Base-by-base conservation (phyloP, 768 basidiomycete genomes). In the Mycena pura region DNA sequence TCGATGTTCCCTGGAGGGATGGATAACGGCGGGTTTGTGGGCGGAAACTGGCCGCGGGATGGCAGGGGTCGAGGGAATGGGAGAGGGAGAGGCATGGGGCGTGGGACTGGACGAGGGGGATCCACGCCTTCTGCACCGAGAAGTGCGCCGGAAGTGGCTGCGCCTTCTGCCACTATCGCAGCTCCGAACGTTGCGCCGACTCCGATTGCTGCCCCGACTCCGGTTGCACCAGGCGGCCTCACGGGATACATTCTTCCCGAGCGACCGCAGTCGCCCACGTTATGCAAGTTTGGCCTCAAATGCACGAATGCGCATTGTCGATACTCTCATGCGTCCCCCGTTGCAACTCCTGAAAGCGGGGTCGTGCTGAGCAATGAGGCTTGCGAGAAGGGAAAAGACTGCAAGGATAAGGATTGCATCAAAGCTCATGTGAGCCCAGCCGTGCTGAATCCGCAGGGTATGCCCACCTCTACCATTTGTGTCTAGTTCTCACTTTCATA, bases 271-370 rank as follows among this genome's bases (percentile, higher is more conserved):
- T 93, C 93, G 1, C 93, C 93, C 0, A 93, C 91, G 1, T 81
- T 99, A 21, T 99, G 97, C 86, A 97, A 97, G 77, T 99, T 92
- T 65, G 88, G 85, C 11, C 81, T 90, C 22, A 96, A 95, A 66
- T 99, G 97, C 76, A 91, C 90, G 47, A 96, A 98, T 73, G 82
- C 91, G 0, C 82, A 89, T 44, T 99, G 97, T 74, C 83, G 91
- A 17, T 99, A 87, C 74, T 93, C 94, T 9, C 97, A 99, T 74
- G 96, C 97, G 5, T 95, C 92, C 9, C 97, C 97, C n/a, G 93
- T 95, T 3, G 96, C 97, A 6, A 97, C 96, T 17, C 83, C 91
- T 29, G 95, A 96, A 77, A 95, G 92, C 68, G 97, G 96, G 9
- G 84, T 99, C 63, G 97, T 99, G 2, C 81, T 99, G 56, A 96